Conservation (phyloP, 2,329 filamentous ascomycete genomes). For the Xylariaceae sp. region DNA sequence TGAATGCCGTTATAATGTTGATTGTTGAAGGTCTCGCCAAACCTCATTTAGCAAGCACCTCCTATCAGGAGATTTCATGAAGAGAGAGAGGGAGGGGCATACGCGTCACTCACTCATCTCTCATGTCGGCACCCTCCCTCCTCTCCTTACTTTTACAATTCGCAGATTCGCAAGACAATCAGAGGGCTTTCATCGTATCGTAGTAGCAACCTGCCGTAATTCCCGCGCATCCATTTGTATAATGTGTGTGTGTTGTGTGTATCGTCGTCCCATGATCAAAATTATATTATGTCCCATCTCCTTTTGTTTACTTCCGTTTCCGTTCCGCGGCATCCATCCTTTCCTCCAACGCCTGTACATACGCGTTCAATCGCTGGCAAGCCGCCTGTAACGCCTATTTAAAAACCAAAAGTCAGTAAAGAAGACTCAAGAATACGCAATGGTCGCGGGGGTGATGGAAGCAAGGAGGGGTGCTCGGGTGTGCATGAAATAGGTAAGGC, state of each 20-base stretch:
- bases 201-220: not conserved
- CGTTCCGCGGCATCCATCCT: slow-evolving; percentile 62
- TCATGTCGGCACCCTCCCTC: not conserved
- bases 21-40: not conserved
- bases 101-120: slow-evolving; percentile 1
- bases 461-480: slow-evolving; percentile 1
- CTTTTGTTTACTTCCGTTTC: slow-evolving; percentile 56
- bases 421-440: not conserved
- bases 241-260: not conserved
- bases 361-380: slow-evolving; percentile 78
- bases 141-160: not conserved
- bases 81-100: not conserved
- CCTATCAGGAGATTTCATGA: slow-evolving; percentile 13
- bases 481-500: slow-evolving; percentile 14
- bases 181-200: not conserved
- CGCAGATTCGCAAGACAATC: slow-evolving; percentile 8
- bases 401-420: slow-evolving; percentile 12
- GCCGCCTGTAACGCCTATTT: slow-evolving; percentile 76
- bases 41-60: slow-evolving; percentile 10
- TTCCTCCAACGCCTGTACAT: slow-evolving; percentile 76
- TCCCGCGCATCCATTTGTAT: too few relatives aligned
- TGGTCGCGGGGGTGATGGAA: slow-evolving; percentile 3
- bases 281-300: not conserved
- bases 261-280: not conserved
- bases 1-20: slow-evolving; percentile 9